Conservation (phyloP, 148 eudicot genomes). For the Heliamphora exappendiculata region DNA sequence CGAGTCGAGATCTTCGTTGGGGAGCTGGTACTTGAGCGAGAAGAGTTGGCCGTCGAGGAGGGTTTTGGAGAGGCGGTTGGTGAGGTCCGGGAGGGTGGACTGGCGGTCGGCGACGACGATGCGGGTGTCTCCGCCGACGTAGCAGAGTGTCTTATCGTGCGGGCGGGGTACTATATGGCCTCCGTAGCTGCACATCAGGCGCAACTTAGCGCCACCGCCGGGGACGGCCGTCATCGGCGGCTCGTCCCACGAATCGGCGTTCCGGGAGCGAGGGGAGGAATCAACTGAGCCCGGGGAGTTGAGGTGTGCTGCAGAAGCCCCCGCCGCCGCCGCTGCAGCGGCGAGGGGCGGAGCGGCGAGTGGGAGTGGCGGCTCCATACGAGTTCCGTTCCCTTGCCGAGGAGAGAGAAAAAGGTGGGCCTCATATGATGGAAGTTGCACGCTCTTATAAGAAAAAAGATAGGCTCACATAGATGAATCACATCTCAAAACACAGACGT, state of each 20-base stretch:
- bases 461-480: neutral
- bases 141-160: slow-evolving; percentile 72
- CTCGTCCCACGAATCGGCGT: slow-evolving; percentile 34
- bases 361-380: slow-evolving; percentile 56
- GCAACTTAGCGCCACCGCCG: slow-evolving; percentile 29
- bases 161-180: slow-evolving; percentile 91
- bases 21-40: slow-evolving; percentile 65
- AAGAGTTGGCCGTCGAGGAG: slow-evolving; percentile 32
- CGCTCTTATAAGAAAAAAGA: slow-evolving; percentile 11
- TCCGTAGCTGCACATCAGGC: slow-evolving; percentile 81
- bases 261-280: slow-evolving; percentile 65
- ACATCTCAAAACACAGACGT: no score
- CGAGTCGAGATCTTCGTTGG: slow-evolving; percentile 79
- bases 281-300: slow-evolving; percentile 40
- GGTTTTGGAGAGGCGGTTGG: slow-evolving; percentile 46
- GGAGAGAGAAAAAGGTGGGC: slow-evolving; percentile 8
- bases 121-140: slow-evolving; percentile 88
- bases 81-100: slow-evolving; percentile 39
- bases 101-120: slow-evolving; percentile 57
- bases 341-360: slow-evolving; percentile 20
- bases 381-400: neutral
- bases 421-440: neutral
- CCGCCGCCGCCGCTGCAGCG: slow-evolving; percentile 22
- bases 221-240: neutral
- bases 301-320: slow-evolving; percentile 9